Conservation (phyloP, 108 stramenopile genomes). For the Pseudonitzschia delicatissima region DNA sequence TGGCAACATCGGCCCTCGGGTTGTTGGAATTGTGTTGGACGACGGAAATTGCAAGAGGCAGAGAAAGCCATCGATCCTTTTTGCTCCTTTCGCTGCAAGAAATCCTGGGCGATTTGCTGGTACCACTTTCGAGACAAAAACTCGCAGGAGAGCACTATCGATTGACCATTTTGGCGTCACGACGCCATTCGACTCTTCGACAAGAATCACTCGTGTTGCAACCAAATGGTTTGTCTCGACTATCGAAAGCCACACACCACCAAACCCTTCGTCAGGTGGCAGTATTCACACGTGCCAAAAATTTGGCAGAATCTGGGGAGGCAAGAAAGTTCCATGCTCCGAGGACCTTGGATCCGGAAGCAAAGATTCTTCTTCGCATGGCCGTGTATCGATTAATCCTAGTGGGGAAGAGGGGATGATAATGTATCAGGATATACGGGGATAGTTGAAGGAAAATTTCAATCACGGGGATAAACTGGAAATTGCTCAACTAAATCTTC, state of each 20-base stretch:
- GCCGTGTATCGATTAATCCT: slow-evolving; percentile 12
- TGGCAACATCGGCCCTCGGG: neutral
- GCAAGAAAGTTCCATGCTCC: no score
- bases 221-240: no score
- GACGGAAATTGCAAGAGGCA: neutral
- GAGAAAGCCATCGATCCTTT: neutral
- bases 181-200: neutral
- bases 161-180: neutral
- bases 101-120: neutral
- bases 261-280: neutral
- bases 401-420: no score
- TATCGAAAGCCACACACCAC: neutral
- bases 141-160: slow-evolving; percentile 3
- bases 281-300: neutral
- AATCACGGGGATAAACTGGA: no score
- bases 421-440: no score
- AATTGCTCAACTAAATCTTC: no score
- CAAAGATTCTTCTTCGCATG: slow-evolving; percentile 7
- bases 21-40: slow-evolving; percentile 1
- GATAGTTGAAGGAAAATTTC: no score
- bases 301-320: neutral
- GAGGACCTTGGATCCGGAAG: slow-evolving; percentile 14
- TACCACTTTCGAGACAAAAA: neutral
- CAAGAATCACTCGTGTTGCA: neutral
- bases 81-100: slow-evolving; percentile 6